Conservation (phyloP, 139 green algal genomes). For the Edaphochlamys debaryana region DNA sequence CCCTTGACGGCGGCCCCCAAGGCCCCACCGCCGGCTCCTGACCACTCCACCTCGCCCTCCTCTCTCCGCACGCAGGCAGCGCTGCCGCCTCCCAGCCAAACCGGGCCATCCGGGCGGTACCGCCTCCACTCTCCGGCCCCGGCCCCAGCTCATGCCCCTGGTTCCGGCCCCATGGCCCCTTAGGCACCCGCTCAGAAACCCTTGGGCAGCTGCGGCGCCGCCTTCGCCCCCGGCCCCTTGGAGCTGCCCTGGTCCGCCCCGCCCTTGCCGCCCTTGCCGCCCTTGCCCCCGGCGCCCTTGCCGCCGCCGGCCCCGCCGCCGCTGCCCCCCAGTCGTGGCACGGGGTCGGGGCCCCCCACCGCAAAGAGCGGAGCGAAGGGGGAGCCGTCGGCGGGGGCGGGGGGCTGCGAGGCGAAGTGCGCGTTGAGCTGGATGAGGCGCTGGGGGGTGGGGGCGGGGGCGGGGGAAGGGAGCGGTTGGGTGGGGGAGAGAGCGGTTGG, state of each 20-base stretch:
- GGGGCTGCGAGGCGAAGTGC: conserved; percentile 1
- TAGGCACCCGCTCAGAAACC: background rate
- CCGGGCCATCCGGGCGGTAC: too few relatives aligned
- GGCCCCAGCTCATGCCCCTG: too few relatives aligned
- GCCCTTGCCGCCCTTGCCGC: background rate
- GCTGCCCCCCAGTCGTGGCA: background rate
- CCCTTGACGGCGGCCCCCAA: too few relatives aligned
- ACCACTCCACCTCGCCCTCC: too few relatives aligned
- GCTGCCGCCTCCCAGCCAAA: too few relatives aligned
- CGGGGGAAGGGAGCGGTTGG: too few relatives aligned
- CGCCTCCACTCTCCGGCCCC: too few relatives aligned
- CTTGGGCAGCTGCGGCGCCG: background rate
- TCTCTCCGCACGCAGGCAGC: too few relatives aligned
- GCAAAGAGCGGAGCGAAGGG: conserved; percentile 38
- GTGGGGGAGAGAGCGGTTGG: background rate
- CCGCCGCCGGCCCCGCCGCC: background rate
- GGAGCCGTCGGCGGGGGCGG: conserved; percentile 15
- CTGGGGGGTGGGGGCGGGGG: background rate
- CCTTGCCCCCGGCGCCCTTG: background rate
- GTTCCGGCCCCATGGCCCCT: too few relatives aligned
- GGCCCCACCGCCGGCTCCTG: too few relatives aligned
- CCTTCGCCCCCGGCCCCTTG: background rate
- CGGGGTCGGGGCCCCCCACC: background rate
- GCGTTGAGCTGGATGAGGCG: conserved; percentile 37
- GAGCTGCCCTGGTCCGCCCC: too few relatives aligned